A percentile compares a stretch with the other conserved stretches of the same genome.
Conservation (phyloP, 2,329 filamentous ascomycete genomes). For the Colletotrichum limetticola region DNA sequence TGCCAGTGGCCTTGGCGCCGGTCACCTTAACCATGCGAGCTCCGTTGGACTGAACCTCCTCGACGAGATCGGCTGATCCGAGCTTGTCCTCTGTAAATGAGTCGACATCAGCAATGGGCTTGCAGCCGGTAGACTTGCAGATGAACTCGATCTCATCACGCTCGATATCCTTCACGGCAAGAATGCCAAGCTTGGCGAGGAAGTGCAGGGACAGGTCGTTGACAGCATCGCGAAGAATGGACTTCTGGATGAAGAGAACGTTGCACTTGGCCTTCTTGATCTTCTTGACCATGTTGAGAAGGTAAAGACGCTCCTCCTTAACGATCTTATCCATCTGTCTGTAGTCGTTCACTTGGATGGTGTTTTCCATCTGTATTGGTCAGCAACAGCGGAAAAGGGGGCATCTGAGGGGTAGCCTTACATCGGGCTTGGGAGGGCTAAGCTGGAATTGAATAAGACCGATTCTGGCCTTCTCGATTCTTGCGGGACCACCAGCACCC, state of each 20-base stretch:
- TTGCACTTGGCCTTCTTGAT: constrained; percentile 99
- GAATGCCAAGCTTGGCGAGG: constrained; percentile 94
- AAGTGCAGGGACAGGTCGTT: constrained; percentile 98
- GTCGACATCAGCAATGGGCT: constrained; percentile 97
- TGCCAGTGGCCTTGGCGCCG: constrained; percentile 83
- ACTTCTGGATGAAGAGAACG: constrained; percentile 97
- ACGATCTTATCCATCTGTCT: constrained; percentile 99
- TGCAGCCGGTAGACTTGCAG: constrained; percentile 99
- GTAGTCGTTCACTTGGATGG: constrained; percentile 99
- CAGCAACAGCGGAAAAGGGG: constrained; percentile 30
- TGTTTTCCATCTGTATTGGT: constrained; percentile 88
- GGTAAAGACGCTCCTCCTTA: constrained; percentile 97
- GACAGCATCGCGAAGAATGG: constrained; percentile 95
- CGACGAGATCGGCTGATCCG: constrained; percentile 90
- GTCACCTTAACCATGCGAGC: constrained; percentile 95
- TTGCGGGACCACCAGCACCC: constrained; percentile 86
- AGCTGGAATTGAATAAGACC: constrained; percentile 98
- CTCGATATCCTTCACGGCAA: constrained; percentile 97
- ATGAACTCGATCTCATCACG: constrained; percentile 99
- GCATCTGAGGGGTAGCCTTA: constrained; percentile 55
- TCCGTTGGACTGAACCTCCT: constrained; percentile 89
- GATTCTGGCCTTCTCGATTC: constrained; percentile 98
- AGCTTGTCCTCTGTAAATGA: constrained; percentile 99
- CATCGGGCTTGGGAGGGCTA: constrained; percentile 96
- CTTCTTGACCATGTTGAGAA: constrained; percentile 99